Percentiles rank a stretch among this genome's conserved stretches.
Conservation (phyloP, 1,284 basidiomycete genomes). For the Heterobasidion occidentale region DNA sequence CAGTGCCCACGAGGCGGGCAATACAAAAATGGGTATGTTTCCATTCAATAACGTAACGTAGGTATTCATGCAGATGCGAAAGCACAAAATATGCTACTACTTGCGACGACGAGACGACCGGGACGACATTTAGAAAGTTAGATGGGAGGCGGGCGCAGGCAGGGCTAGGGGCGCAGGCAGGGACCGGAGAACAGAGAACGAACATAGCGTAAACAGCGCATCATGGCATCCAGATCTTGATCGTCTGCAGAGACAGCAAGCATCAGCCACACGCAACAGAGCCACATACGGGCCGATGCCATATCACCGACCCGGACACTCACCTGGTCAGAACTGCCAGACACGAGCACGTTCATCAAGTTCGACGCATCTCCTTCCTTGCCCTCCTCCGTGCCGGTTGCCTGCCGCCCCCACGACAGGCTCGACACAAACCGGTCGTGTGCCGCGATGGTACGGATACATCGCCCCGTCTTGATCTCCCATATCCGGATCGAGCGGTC, state of each 20-base stretch:
- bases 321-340: slow-evolving; percentile 54
- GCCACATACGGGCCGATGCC: background rate
- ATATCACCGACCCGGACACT: background rate
- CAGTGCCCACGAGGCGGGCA: too few species aligned
- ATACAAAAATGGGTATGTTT: too few species aligned
- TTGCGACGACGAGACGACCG: too few species aligned
- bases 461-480: slow-evolving; percentile 65
- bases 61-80: too few species aligned
- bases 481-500: slow-evolving; percentile 74
- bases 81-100: too few species aligned
- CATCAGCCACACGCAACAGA: background rate
- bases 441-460: slow-evolving; percentile 62
- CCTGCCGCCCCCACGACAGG: slow-evolving; percentile 57
- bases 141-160: too few species aligned
- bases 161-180: too few species aligned
- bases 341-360: slow-evolving; percentile 60
- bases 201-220: background rate
- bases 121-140: too few species aligned
- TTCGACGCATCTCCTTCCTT: slow-evolving; percentile 27
- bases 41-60: too few species aligned
- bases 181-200: too few species aligned
- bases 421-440: slow-evolving; percentile 66
- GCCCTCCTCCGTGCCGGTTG: slow-evolving; percentile 28
- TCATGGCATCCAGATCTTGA: slow-evolving; percentile 25
- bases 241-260: slow-evolving; percentile 30